A percentile compares a stretch with the other conserved stretches of the same genome.
These are phyloP conservation scores for Pichia heedii DNA, from an alignment of 805 yeast genomes.

Conservation along the genomic window DNA sequence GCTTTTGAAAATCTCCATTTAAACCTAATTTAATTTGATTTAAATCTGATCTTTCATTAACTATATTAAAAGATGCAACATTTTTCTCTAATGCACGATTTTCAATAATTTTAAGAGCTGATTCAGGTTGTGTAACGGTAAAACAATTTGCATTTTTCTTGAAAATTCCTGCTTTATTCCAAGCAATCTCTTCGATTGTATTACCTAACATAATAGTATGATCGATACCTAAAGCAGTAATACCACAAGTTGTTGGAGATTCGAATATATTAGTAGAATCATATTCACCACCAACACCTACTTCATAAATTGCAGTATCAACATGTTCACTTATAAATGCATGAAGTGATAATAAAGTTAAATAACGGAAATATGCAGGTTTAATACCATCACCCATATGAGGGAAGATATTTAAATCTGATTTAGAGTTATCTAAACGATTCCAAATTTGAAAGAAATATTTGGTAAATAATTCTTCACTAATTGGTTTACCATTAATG, in stretches of 20 bases:
- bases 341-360: slow-evolving; percentile 86
- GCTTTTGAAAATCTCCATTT: slow-evolving; percentile 74
- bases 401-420: slow-evolving; percentile 55
- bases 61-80: slow-evolving; percentile 40
- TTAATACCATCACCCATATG: slow-evolving; percentile 63
- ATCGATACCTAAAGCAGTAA: slow-evolving; percentile 82
- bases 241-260: slow-evolving; percentile 77
- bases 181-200: slow-evolving; percentile 82
- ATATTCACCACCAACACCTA: slow-evolving; percentile 96
- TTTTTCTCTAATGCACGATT: slow-evolving; percentile 62
- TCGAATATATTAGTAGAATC: slow-evolving; percentile 91
- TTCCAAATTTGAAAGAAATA: slow-evolving; percentile 97
- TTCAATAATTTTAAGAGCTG: slow-evolving; percentile 46
- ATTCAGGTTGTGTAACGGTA: slow-evolving; percentile 46
- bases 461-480: slow-evolving; percentile 69
- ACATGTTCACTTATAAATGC: slow-evolving; percentile 81
- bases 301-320: slow-evolving; percentile 93
- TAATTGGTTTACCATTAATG: slow-evolving; percentile 78
- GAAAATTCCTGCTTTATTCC: slow-evolving; percentile 95
- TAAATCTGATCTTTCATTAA: slow-evolving; percentile 36
- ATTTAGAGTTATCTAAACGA: slow-evolving; percentile 41
- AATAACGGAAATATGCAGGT: slow-evolving; percentile 88
- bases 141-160: slow-evolving; percentile 61
- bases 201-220: slow-evolving; percentile 82
- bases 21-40: slow-evolving; percentile 51